A percentile compares a stretch with the other conserved stretches of the same genome.
Conservation (phyloP, 2,329 filamentous ascomycete species). For the Didymella pomorum region DNA sequence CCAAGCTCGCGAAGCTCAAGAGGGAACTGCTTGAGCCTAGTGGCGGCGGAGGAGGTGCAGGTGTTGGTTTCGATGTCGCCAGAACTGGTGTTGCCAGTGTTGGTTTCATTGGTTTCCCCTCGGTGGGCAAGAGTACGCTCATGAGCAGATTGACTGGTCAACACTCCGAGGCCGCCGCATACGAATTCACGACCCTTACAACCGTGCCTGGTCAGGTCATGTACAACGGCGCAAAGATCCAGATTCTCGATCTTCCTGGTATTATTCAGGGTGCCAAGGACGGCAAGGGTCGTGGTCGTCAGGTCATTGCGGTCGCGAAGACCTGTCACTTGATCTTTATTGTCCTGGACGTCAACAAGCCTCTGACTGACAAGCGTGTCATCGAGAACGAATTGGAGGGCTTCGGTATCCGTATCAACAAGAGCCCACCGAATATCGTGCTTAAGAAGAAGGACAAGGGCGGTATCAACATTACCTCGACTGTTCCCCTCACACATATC, state of each 20-base stretch:
- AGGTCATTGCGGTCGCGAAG: conserved; percentile 98
- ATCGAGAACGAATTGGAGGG: conserved; percentile 96
- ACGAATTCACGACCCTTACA: conserved; percentile 98
- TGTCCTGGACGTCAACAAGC: conserved; percentile 97
- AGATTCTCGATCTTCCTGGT: conserved; percentile 97
- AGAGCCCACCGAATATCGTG: conserved; percentile 95
- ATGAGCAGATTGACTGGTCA: conserved; percentile 95
- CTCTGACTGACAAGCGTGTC: conserved; percentile 92
- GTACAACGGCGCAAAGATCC: conserved; percentile 96
- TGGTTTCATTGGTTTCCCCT: conserved; percentile 97
- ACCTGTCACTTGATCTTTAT: conserved; percentile 99
- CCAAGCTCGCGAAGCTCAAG: conserved; percentile 97
- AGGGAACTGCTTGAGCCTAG: conserved; percentile 89
- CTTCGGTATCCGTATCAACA: conserved; percentile 98
- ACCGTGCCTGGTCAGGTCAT: conserved; percentile 95
- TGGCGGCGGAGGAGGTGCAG: conserved; percentile 81
- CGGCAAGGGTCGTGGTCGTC: conserved; percentile 93
- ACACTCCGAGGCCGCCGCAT: conserved; percentile 95
- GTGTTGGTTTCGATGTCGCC: conserved; percentile 94
- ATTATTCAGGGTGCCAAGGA: conserved; percentile 99
- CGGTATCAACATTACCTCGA: conserved; percentile 94
- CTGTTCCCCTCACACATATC: conserved; percentile 89
- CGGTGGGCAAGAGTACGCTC: conserved; percentile 96
- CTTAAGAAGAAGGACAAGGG: conserved; percentile 99
- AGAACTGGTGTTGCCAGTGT: conserved; percentile 97